These are phyloP conservation scores for Solanum commersonii DNA, from an alignment of 257 asterid species.

Conservation along the genomic window DNA sequence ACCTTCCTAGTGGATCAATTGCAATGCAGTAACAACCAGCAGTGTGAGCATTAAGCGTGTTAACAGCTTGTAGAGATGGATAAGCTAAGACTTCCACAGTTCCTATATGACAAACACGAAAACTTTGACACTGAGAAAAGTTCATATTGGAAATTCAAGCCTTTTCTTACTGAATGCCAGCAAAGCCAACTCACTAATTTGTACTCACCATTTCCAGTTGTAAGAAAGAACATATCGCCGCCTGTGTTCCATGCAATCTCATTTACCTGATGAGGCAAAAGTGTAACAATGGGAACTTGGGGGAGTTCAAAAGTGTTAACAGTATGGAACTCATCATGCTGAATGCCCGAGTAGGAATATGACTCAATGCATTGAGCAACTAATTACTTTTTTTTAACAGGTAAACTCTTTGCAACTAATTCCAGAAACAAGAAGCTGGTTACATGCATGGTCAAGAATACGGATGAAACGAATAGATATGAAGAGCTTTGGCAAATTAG, in stretches of 20 bases:
- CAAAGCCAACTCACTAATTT: not conserved
- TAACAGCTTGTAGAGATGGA: constrained; percentile 70
- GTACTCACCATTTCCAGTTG: constrained; percentile 89
- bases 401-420: not conserved
- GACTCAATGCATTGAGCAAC: not conserved
- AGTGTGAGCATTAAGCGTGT: constrained; percentile 92
- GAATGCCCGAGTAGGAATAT: not conserved
- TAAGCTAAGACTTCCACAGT: constrained; percentile 94
- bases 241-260: constrained; percentile 68
- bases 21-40: constrained; percentile 99
- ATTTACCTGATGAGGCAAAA: constrained; percentile 55
- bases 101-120: constrained; percentile 24
- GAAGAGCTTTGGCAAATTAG: not conserved
- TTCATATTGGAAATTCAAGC: not conserved
- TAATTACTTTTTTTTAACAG: not conserved
- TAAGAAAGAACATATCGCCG: constrained; percentile 85
- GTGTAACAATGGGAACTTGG: not conserved
- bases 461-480: not conserved
- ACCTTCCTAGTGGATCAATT: constrained; percentile 93
- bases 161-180: not conserved
- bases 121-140: not conserved
- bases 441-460: not conserved
- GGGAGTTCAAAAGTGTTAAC: not conserved
- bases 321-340: not conserved
- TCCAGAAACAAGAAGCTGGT: not conserved